Conservation (phyloP, 2,329 filamentous ascomycete genomes). For the Lomentospora prolificans region DNA sequence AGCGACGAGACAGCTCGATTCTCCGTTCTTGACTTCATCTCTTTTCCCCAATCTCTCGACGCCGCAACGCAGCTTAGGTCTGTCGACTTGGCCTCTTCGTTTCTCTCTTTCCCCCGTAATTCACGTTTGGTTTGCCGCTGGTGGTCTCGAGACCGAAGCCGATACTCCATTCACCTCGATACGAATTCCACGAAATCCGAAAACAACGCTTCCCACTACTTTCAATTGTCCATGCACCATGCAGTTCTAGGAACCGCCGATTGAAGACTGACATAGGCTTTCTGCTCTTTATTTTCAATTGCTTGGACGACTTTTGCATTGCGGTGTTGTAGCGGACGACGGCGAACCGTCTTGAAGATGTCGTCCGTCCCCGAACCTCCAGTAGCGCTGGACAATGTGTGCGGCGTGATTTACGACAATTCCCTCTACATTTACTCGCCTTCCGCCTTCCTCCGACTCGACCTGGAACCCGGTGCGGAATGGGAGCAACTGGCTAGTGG, state of each 20-base stretch:
- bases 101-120: not conserved
- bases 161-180: not conserved
- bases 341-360: constrained; percentile 39
- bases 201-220: too few relatives aligned
- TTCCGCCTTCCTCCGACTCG: constrained; percentile 64
- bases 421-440: constrained; percentile 77
- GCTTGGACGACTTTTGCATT: not conserved
- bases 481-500: constrained; percentile 62
- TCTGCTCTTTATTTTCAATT: not conserved
- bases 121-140: not conserved
- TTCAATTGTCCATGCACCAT: not conserved
- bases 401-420: constrained; percentile 71
- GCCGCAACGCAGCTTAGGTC: not conserved
- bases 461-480: constrained; percentile 55
- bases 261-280: not conserved
- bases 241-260: not conserved
- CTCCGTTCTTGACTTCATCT: not conserved
- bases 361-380: constrained; percentile 62
- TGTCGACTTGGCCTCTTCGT: not conserved
- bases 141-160: not conserved
- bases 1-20: not conserved
- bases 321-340: not conserved
- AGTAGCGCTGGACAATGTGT: constrained; percentile 63
- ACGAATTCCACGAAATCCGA: not conserved
- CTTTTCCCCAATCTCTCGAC: not conserved